phyloP scores from a whole-genome alignment of 2,329 filamentous ascomycete species.

The Acrodontium crateriforme region DNA sequence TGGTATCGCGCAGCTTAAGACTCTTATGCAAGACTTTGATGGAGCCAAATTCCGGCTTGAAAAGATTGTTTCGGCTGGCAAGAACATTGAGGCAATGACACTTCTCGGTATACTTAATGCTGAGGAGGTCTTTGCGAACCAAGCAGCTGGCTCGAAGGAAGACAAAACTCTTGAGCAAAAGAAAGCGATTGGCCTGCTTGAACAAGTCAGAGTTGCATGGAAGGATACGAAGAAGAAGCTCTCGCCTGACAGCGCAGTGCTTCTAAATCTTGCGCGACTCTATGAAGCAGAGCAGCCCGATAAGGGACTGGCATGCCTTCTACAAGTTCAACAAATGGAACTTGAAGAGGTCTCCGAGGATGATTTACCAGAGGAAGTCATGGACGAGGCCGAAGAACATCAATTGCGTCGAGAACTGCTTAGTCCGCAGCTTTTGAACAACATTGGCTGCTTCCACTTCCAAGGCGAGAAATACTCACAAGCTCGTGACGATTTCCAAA shows the following conservation, averaged over 20 bases:
- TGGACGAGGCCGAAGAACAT: slow-evolving; percentile 21
- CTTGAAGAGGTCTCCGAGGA: slow-evolving; percentile 61
- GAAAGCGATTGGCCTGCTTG: slow-evolving; percentile 74
- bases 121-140: slow-evolving; percentile 78
- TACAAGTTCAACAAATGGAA: slow-evolving; percentile 85
- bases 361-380: slow-evolving; percentile 41
- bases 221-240: slow-evolving; percentile 82
- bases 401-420: slow-evolving; percentile 59
- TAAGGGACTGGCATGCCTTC: slow-evolving; percentile 79
- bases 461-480: slow-evolving; percentile 68
- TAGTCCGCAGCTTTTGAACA: slow-evolving; percentile 86
- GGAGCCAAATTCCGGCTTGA: slow-evolving; percentile 89
- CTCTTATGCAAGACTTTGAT: slow-evolving; percentile 69
- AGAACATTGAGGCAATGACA: slow-evolving; percentile 77
- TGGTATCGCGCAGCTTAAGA: slow-evolving; percentile 77
- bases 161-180: slow-evolving; percentile 76
- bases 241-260: slow-evolving; percentile 67
- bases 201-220: slow-evolving; percentile 75
- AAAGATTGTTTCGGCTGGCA: slow-evolving; percentile 56
- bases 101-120: slow-evolving; percentile 83
- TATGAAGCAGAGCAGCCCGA: slow-evolving; percentile 80
- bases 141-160: slow-evolving; percentile 59
- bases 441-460: slow-evolving; percentile 92
- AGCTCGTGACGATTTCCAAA: slow-evolving; percentile 79
- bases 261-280: slow-evolving; percentile 80